Evolutionary conservation across 2,329 filamentous ascomycete genomes (phyloP).

Genomic region (Cadophora malorum): DNA sequence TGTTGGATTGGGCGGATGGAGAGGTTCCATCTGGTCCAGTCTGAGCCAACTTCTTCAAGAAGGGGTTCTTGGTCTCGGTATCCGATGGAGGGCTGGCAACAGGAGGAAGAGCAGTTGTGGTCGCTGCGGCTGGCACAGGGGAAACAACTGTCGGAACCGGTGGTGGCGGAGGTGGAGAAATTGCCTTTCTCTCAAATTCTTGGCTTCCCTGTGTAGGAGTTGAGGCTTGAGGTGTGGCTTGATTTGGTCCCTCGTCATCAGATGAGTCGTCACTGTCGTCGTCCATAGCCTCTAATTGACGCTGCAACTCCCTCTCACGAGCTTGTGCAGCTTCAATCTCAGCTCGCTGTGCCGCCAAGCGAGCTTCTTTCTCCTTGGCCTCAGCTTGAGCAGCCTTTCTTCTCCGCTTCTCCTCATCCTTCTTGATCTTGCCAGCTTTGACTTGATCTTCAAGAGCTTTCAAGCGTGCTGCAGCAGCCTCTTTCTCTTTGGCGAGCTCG

Average conservation of each 20-base stretch:
- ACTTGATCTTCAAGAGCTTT: constrained; percentile 94
- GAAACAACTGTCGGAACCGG: constrained; percentile 61
- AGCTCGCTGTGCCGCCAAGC: constrained; percentile 82
- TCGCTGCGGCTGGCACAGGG: constrained; percentile 47
- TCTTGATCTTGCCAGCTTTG: constrained; percentile 89
- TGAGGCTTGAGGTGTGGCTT: constrained; percentile 68
- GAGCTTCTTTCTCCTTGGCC: constrained; percentile 85
- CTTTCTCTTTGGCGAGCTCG: constrained; percentile 79
- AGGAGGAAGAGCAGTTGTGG: constrained; percentile 54
- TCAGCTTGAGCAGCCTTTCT: constrained; percentile 89
- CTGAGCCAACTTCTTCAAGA: constrained; percentile 87
- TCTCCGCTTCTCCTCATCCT: constrained; percentile 92
- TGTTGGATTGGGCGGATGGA: constrained; percentile 64
- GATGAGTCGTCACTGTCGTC: constrained; percentile 75
- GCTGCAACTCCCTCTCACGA: constrained; percentile 86
- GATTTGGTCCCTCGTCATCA: constrained; percentile 74
- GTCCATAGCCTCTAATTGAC: constrained; percentile 79
- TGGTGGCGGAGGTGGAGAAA: constrained; percentile 55
- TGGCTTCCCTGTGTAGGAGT: constrained; percentile 62
- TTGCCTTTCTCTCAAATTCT: constrained; percentile 59
- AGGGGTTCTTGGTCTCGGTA: constrained; percentile 90
- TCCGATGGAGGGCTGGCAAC: constrained; percentile 63
- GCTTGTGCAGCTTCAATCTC: constrained; percentile 93
- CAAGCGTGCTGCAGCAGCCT: constrained; percentile 81
- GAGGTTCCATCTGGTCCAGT: constrained; percentile 55